Conservation (phyloP, 495 filamentous ascomycete species). For the Schizothecium vesticola region DNA sequence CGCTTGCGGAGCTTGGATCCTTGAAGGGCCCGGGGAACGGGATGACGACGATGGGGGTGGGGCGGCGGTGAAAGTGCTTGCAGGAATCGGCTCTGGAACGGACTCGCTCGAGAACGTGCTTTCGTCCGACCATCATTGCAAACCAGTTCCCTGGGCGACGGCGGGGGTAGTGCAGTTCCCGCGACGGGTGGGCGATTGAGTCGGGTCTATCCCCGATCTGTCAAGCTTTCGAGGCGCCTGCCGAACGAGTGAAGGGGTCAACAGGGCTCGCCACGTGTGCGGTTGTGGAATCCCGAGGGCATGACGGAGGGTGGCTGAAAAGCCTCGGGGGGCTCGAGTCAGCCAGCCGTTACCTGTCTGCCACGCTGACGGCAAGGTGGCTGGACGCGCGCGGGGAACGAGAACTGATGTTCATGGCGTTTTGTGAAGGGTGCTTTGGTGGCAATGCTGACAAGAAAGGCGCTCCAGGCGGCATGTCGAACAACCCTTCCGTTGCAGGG, state of each 20-base stretch:
- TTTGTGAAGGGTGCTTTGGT: neutral
- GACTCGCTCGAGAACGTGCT: neutral
- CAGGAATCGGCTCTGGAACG: neutral
- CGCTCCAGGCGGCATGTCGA: neutral
- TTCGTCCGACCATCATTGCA: neutral
- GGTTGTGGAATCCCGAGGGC: neutral
- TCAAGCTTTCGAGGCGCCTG: neutral
- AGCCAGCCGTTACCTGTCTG: neutral
- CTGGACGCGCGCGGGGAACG: neutral
- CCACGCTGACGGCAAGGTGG: neutral
- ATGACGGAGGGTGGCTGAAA: neutral
- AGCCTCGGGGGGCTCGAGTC: neutral
- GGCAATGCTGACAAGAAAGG: neutral
- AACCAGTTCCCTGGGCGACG: neutral
- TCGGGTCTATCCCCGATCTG: neutral
- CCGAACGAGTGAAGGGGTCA: neutral
- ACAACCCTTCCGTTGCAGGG: no score
- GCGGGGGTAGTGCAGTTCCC: neutral
- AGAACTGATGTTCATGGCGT: neutral
- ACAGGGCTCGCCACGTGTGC: neutral
- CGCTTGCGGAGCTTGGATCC: neutral
- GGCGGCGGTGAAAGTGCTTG: neutral
- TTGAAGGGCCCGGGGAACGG: neutral
- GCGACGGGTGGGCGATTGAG: neutral
- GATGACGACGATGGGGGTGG: neutral